A percentile compares a stretch with the other conserved stretches of the same genome.
phyloP scores from a whole-genome alignment of 2,329 filamentous ascomycete genomes.

The Colletotrichum spaethianum region DNA sequence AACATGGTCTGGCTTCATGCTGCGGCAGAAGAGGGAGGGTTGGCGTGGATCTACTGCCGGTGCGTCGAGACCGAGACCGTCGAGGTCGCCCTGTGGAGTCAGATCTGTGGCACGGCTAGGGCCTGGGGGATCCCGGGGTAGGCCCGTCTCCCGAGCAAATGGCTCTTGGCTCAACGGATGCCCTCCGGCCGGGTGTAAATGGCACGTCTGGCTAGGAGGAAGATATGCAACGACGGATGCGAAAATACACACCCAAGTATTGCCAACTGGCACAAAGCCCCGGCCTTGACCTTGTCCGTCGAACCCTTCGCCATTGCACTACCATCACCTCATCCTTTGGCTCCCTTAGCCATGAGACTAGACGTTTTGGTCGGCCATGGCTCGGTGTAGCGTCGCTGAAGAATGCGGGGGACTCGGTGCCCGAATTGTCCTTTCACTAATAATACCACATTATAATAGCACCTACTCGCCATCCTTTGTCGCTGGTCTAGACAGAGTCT shows the following conservation, averaged over 20 bases:
- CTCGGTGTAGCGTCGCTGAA: conserved; percentile 11
- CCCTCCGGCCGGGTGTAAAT: neutral
- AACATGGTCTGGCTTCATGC: conserved; percentile 19
- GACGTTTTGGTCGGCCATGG: neutral
- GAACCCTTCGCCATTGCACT: too few relatives aligned
- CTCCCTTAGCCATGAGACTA: neutral
- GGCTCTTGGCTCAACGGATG: conserved; percentile 10
- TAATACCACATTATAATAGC: neutral
- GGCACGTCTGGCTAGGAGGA: neutral
- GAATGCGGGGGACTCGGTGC: conserved; percentile 5
- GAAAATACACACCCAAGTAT: neutral
- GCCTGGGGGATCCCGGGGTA: conserved; percentile 30
- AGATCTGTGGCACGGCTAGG: conserved; percentile 26
- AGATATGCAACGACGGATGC: neutral
- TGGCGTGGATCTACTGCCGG: conserved; percentile 14
- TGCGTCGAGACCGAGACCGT: conserved; percentile 12
- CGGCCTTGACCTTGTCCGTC: neutral
- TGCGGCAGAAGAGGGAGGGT: conserved; percentile 7
- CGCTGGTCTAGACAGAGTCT: neutral
- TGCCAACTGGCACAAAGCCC: neutral
- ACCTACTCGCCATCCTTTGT: neutral
- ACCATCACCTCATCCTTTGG: neutral
- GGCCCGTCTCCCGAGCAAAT: conserved; percentile 10
- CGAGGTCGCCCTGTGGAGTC: neutral
- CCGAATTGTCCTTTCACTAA: neutral